These are phyloP conservation scores for Mortierella sp. DNA, from an alignment of 371 early-diverging fungal genomes.

Conservation along the genomic window DNA sequence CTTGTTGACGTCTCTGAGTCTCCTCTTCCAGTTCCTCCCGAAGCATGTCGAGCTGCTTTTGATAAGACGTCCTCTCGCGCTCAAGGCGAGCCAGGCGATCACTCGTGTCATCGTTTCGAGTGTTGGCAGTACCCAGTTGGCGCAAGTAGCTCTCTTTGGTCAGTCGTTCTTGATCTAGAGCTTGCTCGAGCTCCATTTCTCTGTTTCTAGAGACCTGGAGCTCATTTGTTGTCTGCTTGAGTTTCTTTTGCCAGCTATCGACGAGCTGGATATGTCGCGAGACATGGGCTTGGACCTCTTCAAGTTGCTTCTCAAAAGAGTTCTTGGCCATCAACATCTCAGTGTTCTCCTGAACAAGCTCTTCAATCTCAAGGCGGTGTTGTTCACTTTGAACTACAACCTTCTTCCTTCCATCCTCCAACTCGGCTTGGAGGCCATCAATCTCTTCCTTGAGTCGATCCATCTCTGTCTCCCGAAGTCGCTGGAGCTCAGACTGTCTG, in stretches of 20 bases:
- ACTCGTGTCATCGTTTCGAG: conserved; percentile 67
- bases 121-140: conserved; percentile 56
- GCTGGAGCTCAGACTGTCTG: conserved; percentile 73
- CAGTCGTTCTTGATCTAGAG: conserved; percentile 58
- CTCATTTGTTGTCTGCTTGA: conserved; percentile 65
- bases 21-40: conserved; percentile 72
- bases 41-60: conserved; percentile 63
- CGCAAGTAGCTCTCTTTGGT: conserved; percentile 65
- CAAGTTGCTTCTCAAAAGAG: conserved; percentile 61
- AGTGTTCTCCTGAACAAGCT: conserved; percentile 56
- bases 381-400: conserved; percentile 70
- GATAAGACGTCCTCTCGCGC: conserved; percentile 63
- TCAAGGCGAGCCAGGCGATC: conserved; percentile 62
- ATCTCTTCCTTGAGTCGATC: conserved; percentile 71
- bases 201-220: conserved; percentile 54
- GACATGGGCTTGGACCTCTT: conserved; percentile 61
- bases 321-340: conserved; percentile 53
- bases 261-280: conserved; percentile 53
- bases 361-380: conserved; percentile 70
- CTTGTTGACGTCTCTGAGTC: conserved; percentile 61
- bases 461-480: conserved; percentile 84
- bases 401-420: conserved; percentile 70
- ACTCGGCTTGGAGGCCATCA: conserved; percentile 60
- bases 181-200: conserved; percentile 59
- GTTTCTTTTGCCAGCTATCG: conserved; percentile 61